Evolutionary conservation across 306 rosid species (phyloP).

Genomic region (Dalbergia cochinchinensis): DNA sequence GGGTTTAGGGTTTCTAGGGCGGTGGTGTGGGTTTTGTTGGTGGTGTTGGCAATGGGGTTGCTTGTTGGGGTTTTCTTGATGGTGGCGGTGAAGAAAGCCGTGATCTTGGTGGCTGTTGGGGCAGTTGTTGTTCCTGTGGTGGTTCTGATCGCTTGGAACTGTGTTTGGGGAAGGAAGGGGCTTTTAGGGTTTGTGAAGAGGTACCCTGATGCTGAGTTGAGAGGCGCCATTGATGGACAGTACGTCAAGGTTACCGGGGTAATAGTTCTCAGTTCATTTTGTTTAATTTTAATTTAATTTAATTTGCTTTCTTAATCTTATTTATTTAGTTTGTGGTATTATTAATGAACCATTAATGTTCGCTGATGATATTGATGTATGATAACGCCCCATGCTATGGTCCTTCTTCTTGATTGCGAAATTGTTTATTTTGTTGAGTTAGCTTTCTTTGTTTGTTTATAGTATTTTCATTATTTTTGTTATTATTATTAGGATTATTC

Average conservation of each 20-base stretch:
- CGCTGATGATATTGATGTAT: background rate
- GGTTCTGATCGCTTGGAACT: slow-evolving; percentile 69
- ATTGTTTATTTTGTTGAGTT: slow-evolving; percentile 29
- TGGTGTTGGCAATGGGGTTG: slow-evolving; percentile 77
- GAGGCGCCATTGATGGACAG: slow-evolving; percentile 96
- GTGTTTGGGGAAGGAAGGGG: slow-evolving; percentile 71
- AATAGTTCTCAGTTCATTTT: slow-evolving; percentile 29
- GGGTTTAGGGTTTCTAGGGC: slow-evolving; percentile 81
- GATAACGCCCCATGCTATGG: background rate
- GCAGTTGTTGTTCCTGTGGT: slow-evolving; percentile 63
- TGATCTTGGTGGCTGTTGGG: slow-evolving; percentile 68
- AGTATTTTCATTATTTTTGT: background rate
- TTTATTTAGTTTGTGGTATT: background rate
- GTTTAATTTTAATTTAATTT: no score
- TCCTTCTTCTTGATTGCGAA: slow-evolving; percentile 10
- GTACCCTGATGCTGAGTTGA: slow-evolving; percentile 89
- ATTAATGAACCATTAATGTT: slow-evolving; percentile 34
- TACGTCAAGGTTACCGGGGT: slow-evolving; percentile 99
- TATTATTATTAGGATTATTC: background rate
- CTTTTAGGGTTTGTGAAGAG: slow-evolving; percentile 79
- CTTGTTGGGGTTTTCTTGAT: slow-evolving; percentile 86
- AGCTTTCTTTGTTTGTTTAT: slow-evolving; percentile 15
- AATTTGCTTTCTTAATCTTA: background rate
- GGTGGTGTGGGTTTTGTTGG: slow-evolving; percentile 81
- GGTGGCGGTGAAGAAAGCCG: slow-evolving; percentile 92